These are phyloP conservation scores for Aspergillus hancockii DNA, from an alignment of 495 filamentous ascomycete genomes.

Conservation along the genomic window DNA sequence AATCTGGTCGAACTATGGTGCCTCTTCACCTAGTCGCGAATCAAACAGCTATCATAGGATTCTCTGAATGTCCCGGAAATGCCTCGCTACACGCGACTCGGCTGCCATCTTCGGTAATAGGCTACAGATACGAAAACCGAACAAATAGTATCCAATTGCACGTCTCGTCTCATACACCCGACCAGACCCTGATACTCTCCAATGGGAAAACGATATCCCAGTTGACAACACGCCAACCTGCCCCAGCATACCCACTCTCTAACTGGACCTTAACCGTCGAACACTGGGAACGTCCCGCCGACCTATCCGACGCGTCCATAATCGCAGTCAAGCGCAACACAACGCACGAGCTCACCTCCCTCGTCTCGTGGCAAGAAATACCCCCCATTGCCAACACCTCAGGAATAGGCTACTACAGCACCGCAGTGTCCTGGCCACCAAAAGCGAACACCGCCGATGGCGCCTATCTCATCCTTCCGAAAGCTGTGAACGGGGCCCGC, in stretches of 20 bases:
- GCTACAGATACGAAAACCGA: conserved; percentile 18
- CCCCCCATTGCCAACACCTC: conserved; percentile 64
- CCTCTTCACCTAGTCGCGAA: conserved; percentile 34
- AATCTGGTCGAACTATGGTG: conserved; percentile 22
- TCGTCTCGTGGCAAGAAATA: conserved; percentile 46
- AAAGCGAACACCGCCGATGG: conserved; percentile 14
- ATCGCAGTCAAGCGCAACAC: conserved; percentile 31
- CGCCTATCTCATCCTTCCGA: conserved; percentile 22
- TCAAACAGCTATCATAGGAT: conserved; percentile 39
- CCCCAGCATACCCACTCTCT: conserved; percentile 23
- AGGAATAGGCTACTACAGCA: conserved; percentile 58
- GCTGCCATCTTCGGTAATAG: conserved; percentile 20
- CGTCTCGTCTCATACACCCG: conserved; percentile 13
- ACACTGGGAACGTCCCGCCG: conserved; percentile 36
- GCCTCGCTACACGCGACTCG: conserved; percentile 11
- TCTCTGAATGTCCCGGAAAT: conserved; percentile 15
- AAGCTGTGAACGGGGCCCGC: conserved; percentile 5
- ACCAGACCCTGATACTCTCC: conserved; percentile 23
- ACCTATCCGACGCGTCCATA: conserved; percentile 30
- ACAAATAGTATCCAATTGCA: conserved; percentile 17
- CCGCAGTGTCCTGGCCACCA: conserved; percentile 38
- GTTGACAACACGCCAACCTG: conserved; percentile 7
- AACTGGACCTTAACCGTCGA: conserved; percentile 47
- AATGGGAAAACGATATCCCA: conserved; percentile 26
- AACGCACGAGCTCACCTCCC: conserved; percentile 27